Evolutionary conservation across 345 rosid genomes (phyloP), one percentile per base, ranked within the genome.

Genomic region (Kernera saxatilis): DNA sequence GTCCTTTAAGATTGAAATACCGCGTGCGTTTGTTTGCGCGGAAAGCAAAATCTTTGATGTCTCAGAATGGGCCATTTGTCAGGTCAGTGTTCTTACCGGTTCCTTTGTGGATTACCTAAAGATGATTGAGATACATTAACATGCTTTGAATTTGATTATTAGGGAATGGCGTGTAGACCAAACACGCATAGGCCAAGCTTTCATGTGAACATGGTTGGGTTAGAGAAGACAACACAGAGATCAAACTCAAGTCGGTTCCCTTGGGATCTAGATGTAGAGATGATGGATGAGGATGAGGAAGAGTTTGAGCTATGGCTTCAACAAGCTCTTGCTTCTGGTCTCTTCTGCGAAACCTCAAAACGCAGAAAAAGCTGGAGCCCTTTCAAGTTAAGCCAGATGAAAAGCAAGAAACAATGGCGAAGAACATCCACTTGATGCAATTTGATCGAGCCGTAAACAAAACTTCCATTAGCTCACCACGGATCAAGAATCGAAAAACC

Each of bases 41-140:
- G 99, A 94, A 80, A 89, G 97, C 89, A 94, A 91, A 80, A 82
- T 92, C 79, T 94, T 91, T 88, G 99, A 94, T 74, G 99, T 88
- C 39, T 94, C 99, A 63, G 99, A 94, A 72, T 95, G 98, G 99
- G 98, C 98, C 54, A 92, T 88, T 69, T 95, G 99, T 78, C 99
- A 95, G 97, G 99, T 91, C 10, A 35, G 94, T 68, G 50, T 26
- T 56, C 60, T 57, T 30, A 36, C 29, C 5, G 30, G 7, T 70
- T 37, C 26, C 25, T 21, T 25, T 8, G 13, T 1, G 12, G 52
- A 63, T 39, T 5, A 40, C 55, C 45, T 23, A 14, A 41, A 62
- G 40, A 72, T 64, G 76, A 25, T 8, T 35, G 57, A 51, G 60
- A 33, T 53, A 14, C 25, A 45, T 35, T 2, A 12, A 57, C 27